A percentile compares a stretch with the other conserved stretches of the same genome.
Evolutionary conservation across 345 rosid genomes (phyloP).

Genomic region (Brassica rapa): DNA sequence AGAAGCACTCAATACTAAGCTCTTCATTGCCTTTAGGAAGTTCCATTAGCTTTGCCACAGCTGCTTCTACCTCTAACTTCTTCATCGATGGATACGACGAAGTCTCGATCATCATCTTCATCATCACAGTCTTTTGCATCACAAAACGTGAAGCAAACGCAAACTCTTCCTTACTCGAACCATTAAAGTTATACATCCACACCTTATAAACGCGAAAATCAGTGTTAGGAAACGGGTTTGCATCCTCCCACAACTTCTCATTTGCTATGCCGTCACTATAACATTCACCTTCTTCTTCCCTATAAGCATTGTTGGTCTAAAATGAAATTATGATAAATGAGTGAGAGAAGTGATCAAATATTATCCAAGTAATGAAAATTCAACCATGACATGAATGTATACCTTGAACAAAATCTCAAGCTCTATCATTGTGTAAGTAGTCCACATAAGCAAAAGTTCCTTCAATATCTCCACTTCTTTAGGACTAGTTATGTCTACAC

Average conservation of each 20-base stretch:
- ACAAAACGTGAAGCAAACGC: slow-evolving; percentile 7
- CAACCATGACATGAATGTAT: neutral
- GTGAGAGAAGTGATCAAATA: neutral
- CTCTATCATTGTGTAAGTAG: neutral
- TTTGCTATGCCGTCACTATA: neutral
- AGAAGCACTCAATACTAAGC: slow-evolving; percentile 4
- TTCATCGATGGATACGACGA: slow-evolving; percentile 48
- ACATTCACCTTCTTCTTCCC: neutral
- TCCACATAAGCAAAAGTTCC: slow-evolving; percentile 12
- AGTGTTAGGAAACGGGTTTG: neutral
- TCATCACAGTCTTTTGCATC: neutral
- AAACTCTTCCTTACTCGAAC: neutral
- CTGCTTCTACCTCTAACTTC: neutral
- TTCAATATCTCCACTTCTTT: slow-evolving; percentile 23
- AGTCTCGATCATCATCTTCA: slow-evolving; percentile 39
- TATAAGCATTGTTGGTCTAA: neutral
- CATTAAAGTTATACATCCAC: neutral
- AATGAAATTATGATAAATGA: neutral
- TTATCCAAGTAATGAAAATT: neutral
- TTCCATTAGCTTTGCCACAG: neutral
- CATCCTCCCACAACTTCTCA: neutral
- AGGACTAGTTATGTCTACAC: slow-evolving; percentile 3
- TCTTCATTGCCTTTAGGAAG: slow-evolving; percentile 9
- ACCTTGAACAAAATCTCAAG: neutral
- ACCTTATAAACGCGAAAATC: neutral